Evolutionary conservation across 345 rosid genomes (phyloP).

Genomic region (Lenwebbia sp.): DNA sequence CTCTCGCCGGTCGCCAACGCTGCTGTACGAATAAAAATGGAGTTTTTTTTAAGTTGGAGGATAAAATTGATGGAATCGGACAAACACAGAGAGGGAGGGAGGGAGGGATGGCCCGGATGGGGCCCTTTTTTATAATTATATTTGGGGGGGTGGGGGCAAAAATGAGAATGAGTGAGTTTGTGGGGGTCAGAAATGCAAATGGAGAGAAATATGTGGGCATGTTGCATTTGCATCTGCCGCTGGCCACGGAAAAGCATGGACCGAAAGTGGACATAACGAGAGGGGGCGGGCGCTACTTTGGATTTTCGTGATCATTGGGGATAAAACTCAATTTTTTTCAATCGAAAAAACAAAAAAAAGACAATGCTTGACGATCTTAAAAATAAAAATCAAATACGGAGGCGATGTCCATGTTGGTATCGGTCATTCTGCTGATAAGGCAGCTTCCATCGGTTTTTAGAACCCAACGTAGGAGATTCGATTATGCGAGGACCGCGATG

Average conservation of each 20-base stretch:
- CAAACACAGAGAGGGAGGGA: background rate
- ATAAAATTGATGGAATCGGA: background rate
- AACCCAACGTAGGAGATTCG: too few relatives aligned
- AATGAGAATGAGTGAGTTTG: background rate
- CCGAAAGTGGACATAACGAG: background rate
- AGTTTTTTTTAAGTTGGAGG: background rate
- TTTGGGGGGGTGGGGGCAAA: background rate
- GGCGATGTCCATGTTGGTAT: too few relatives aligned
- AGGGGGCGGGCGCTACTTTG: background rate
- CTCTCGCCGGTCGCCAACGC: background rate
- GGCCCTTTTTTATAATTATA: background rate
- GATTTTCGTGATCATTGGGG: background rate
- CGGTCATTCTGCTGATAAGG: too few relatives aligned
- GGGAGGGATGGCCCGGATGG: background rate
- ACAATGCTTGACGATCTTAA: too few relatives aligned
- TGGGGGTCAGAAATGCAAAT: background rate
- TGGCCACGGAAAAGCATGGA: background rate
- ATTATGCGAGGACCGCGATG: too few relatives aligned
- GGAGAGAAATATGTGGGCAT: background rate
- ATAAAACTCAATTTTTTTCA: too few relatives aligned
- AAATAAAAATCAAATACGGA: too few relatives aligned
- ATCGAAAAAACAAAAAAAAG: too few relatives aligned
- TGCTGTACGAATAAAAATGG: background rate
- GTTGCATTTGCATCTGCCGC: background rate
- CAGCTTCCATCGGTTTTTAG: too few relatives aligned